phyloP scores from a whole-genome alignment of 352 stramenopile species.

The Blastocystis sp. region DNA sequence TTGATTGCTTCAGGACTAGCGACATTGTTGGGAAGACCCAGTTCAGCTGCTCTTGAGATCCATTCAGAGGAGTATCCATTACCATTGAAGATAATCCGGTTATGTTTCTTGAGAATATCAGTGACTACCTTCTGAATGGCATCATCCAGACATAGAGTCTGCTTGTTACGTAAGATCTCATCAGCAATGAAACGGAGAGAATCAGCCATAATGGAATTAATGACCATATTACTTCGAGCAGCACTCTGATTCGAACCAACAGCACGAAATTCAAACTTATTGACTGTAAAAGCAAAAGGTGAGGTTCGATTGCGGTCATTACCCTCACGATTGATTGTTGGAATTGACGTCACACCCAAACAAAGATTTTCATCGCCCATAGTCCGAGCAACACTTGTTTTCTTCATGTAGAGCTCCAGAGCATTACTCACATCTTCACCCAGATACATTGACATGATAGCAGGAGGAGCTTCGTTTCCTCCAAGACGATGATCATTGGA shows the following conservation, averaged over 20 bases:
- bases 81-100: slow-evolving; percentile 78
- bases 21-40: slow-evolving; percentile 74
- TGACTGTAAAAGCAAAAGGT: slow-evolving; percentile 77
- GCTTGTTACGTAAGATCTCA: slow-evolving; percentile 70
- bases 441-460: slow-evolving; percentile 78
- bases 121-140: slow-evolving; percentile 68
- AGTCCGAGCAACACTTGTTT: slow-evolving; percentile 67
- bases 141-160: slow-evolving; percentile 35
- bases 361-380: slow-evolving; percentile 4
- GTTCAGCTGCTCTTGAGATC: slow-evolving; percentile 71
- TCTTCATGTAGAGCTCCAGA: slow-evolving; percentile 70
- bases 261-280: slow-evolving; percentile 78
- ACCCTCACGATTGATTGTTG: slow-evolving; percentile 56
- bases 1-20: slow-evolving; percentile 74
- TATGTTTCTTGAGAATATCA: slow-evolving; percentile 72
- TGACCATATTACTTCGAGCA: slow-evolving; percentile 74
- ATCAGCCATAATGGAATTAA: slow-evolving; percentile 77
- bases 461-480: slow-evolving; percentile 75
- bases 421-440: slow-evolving; percentile 74
- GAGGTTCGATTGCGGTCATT: slow-evolving; percentile 80
- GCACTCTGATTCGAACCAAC: slow-evolving; percentile 76
- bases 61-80: slow-evolving; percentile 74
- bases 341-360: slow-evolving; percentile 55
- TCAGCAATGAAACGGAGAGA: slow-evolving; percentile 75
- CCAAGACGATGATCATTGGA: slow-evolving; percentile 80